Evolutionary conservation across 1,284 basidiomycete species (phyloP).

Genomic region (Inonotus hispidus): DNA sequence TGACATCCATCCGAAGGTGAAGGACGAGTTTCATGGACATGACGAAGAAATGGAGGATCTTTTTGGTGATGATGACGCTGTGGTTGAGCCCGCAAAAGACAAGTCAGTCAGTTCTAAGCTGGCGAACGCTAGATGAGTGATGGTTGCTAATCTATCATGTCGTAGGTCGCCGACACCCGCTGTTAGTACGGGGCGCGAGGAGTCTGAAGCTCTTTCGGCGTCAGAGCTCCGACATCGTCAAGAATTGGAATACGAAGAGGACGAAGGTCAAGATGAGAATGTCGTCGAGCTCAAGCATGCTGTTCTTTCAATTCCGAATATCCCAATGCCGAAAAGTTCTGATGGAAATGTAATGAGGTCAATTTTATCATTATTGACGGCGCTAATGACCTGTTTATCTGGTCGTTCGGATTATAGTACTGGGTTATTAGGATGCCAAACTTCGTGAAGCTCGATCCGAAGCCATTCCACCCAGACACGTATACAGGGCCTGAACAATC

Average conservation of each 20-base stretch:
- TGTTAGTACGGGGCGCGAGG: conserved; percentile 36
- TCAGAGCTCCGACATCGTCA: conserved; percentile 63
- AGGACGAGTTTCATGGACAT: conserved; percentile 23
- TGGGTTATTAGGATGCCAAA: conserved; percentile 84
- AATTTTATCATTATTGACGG: conserved; percentile 2
- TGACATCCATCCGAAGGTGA: conserved; percentile 7
- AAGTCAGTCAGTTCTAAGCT: neutral
- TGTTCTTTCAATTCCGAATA: conserved; percentile 69
- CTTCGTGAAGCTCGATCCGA: conserved; percentile 76
- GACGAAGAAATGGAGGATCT: conserved; percentile 73
- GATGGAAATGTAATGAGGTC: conserved; percentile 56
- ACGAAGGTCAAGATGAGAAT: conserved; percentile 56
- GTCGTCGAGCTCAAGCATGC: conserved; percentile 59
- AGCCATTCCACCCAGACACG: conserved; percentile 76
- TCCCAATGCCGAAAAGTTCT: conserved; percentile 66
- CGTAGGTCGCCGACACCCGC: conserved; percentile 21
- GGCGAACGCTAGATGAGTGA: no score
- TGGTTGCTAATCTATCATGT: conserved; percentile 18
- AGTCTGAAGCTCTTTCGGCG: conserved; percentile 62
- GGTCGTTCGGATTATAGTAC: conserved; percentile 39
- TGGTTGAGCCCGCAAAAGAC: conserved; percentile 31
- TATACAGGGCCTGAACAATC: conserved; percentile 74
- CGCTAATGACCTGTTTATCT: conserved; percentile 1
- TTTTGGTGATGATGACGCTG: conserved; percentile 66
- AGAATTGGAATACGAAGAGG: conserved; percentile 77